A percentile compares a stretch with the other conserved stretches of the same genome.
Conservation (phyloP, 371 early-diverging fungal species). For the Nosema bombycis region DNA sequence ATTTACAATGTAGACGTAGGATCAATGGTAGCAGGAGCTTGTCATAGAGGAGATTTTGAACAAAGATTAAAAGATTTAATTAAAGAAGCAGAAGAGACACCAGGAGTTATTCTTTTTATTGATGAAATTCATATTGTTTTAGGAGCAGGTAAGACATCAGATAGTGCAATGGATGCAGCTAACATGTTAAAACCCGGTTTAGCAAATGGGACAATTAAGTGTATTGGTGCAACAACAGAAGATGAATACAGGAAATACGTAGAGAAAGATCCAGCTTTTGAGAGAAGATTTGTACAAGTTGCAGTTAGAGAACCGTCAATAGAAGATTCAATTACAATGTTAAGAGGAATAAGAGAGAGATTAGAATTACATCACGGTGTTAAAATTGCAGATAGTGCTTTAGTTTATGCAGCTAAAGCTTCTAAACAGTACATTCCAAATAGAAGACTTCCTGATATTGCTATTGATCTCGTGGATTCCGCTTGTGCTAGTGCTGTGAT, state of each 20-base stretch:
- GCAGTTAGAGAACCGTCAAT: conserved; percentile 75
- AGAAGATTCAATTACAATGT: conserved; percentile 75
- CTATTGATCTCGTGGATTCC: conserved; percentile 79
- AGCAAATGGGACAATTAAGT: conserved; percentile 72
- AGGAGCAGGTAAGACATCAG: conserved; percentile 70
- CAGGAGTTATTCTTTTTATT: conserved; percentile 86
- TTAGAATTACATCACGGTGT: conserved; percentile 79
- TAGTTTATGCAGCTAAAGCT: conserved; percentile 73
- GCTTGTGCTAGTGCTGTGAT: conserved; percentile 74
- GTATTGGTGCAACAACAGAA: conserved; percentile 78
- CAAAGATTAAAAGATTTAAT: conserved; percentile 89
- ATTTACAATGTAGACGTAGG: conserved; percentile 90
- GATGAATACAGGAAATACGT: conserved; percentile 77
- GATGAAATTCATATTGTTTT: conserved; percentile 93
- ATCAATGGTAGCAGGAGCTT: conserved; percentile 77
- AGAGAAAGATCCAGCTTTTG: conserved; percentile 77
- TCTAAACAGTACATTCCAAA: conserved; percentile 74
- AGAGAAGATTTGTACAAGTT: conserved; percentile 75
- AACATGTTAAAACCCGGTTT: conserved; percentile 80
- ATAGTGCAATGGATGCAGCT: conserved; percentile 79
- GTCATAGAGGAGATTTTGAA: conserved; percentile 93
- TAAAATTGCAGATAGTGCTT: conserved; percentile 73
- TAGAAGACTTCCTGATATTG: conserved; percentile 76
- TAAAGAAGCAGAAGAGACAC: conserved; percentile 81
- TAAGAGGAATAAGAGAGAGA: conserved; percentile 74